Conservation (phyloP, 169 alveolate genomes). For the Babesia bigemina region DNA sequence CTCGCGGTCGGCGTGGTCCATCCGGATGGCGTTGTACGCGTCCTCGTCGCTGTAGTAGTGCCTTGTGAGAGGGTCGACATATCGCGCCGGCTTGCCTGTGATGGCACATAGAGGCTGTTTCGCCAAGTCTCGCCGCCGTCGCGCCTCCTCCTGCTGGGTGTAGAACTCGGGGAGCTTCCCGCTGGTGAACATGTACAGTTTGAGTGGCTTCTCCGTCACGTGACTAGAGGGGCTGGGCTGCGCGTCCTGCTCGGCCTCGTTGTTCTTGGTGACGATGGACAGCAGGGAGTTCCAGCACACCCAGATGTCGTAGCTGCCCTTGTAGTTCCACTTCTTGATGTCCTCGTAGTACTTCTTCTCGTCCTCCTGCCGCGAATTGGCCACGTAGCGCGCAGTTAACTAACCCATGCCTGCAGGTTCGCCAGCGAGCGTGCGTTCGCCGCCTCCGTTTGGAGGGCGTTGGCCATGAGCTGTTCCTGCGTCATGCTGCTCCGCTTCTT, state of each 20-base stretch:
- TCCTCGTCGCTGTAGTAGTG: constrained; percentile 41
- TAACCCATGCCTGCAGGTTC: constrained; percentile 78
- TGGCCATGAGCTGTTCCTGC: constrained; percentile 81
- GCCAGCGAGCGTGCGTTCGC: constrained; percentile 75
- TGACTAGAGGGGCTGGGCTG: constrained; percentile 23
- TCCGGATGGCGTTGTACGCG: constrained; percentile 31
- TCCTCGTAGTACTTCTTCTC: constrained; percentile 60
- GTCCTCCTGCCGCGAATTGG: constrained; percentile 46
- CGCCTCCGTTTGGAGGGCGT: constrained; percentile 79
- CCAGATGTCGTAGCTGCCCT: constrained; percentile 73
- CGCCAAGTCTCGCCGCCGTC: not conserved
- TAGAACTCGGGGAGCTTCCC: constrained; percentile 66
- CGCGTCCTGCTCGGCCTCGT: constrained; percentile 36
- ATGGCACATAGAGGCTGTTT: constrained; percentile 49
- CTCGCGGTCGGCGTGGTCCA: constrained; percentile 16
- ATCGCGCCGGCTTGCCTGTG: constrained; percentile 56
- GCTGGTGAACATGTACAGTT: constrained; percentile 67
- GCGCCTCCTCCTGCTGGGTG: not conserved
- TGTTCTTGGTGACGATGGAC: constrained; percentile 46
- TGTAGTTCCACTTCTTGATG: constrained; percentile 55
- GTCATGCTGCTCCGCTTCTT: constrained; percentile 39
- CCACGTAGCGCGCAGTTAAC: constrained; percentile 31
- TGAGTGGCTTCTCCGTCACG: constrained; percentile 63
- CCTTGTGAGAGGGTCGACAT: constrained; percentile 59
- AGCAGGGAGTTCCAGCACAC: constrained; percentile 70